Evolutionary conservation across 1,284 basidiomycete genomes (phyloP), one percentile per base, ranked within the genome.

Genomic region (Pisolithus thermaeus): DNA sequence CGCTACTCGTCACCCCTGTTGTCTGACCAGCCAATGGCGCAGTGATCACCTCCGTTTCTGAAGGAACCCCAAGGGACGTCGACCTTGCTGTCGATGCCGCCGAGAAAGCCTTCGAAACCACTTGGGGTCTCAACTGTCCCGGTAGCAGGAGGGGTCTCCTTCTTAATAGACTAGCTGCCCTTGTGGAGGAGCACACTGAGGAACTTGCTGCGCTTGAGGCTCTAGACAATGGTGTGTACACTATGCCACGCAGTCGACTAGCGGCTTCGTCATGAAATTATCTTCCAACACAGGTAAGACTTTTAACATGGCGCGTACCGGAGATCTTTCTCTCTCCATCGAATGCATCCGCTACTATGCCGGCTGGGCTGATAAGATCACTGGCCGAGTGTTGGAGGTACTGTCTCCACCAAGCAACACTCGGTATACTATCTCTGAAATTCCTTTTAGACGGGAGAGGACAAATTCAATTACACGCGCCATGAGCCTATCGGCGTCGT

Each of bases 401-500:
- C 20, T 69, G 56, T 32, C 28, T 25, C n/a, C 8, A n/a, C 11
- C 27, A 7, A 14, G 27, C 16, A 22, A 12, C 14, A 16, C 30
- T 7, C 5, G 3, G 23, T 30, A 8, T 36, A 14, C 7, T 16
- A 1, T 40, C 18, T 20, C 12, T 38, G 43, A 7, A 48, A 12
- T 14, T 27, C 25, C 42, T 46, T 14, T 6, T 40, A 80, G 80
- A 88, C 85, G 41, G 72, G 77, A 56, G 79, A 88, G 61, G 70
- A 63, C 50, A 92, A 90, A 69, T 73, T 93, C 52, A 78, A 76
- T 4, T 94, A 91, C 72, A 90, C 90, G 14, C 79, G 85, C 28
- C 92, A 97, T 68, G 95, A 98, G 71, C 94, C 96, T 14, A 87
- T 97, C 60, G 96, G 95, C 59, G 93, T 97, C 53, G 80, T 84